These are phyloP conservation scores for Hyaloscypha bicolor DNA, from an alignment of 495 filamentous ascomycete species.

Conservation along the genomic window DNA sequence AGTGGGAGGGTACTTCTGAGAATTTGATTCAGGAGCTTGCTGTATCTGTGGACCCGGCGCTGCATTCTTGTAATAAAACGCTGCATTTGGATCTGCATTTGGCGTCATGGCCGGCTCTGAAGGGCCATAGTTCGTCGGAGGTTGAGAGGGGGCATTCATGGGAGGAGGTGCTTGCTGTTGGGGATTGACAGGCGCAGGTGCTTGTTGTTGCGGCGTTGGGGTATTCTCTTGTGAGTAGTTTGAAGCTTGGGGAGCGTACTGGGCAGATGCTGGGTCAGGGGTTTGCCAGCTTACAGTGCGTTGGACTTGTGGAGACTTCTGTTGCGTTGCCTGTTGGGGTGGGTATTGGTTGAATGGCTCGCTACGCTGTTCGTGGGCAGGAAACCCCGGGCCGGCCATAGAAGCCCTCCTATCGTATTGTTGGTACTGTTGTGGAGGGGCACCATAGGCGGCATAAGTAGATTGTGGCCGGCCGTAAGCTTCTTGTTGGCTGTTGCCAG, in stretches of 20 bases:
- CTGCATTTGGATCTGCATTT: slow-evolving; percentile 46
- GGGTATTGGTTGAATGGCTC: slow-evolving; percentile 19
- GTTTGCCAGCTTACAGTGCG: slow-evolving; percentile 48
- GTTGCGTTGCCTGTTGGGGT: slow-evolving; percentile 28
- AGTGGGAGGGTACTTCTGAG: slow-evolving; percentile 29
- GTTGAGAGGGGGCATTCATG: slow-evolving; percentile 35
- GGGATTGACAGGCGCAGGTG: background rate
- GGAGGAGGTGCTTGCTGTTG: slow-evolving; percentile 29
- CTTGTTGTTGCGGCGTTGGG: slow-evolving; percentile 18
- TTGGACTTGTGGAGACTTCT: slow-evolving; percentile 38
- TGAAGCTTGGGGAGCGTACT: slow-evolving; percentile 37
- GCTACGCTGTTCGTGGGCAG: slow-evolving; percentile 31
- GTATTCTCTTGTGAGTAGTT: slow-evolving; percentile 25
- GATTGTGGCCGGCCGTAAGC: slow-evolving; percentile 46
- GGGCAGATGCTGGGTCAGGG: slow-evolving; percentile 36
- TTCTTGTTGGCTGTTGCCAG: slow-evolving; percentile 61
- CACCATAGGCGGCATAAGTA: slow-evolving; percentile 33
- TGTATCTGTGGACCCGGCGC: slow-evolving; percentile 19
- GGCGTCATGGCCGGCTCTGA: slow-evolving; percentile 38
- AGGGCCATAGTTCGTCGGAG: slow-evolving; percentile 32
- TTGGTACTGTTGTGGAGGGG: slow-evolving; percentile 33
- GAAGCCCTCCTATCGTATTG: slow-evolving; percentile 30
- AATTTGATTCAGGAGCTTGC: slow-evolving; percentile 17
- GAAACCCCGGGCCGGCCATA: slow-evolving; percentile 28
- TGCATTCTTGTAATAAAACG: slow-evolving; percentile 50